Conservation (phyloP, 2,329 filamentous ascomycete genomes). For the Verticillium tricorpus region DNA sequence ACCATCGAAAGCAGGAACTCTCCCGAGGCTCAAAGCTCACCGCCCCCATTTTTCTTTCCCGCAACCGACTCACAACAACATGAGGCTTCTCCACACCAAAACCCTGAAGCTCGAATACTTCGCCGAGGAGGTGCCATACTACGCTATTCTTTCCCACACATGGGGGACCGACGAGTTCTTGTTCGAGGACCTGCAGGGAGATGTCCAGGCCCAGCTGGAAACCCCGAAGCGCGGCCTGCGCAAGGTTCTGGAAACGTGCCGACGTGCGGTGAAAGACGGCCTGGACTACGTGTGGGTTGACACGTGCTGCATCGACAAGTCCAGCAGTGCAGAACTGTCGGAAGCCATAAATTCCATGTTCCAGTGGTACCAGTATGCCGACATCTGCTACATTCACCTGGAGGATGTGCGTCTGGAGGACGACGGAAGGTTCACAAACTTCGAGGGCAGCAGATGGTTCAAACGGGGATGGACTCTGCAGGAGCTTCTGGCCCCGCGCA, state of each 20-base stretch:
- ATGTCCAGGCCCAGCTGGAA: not conserved
- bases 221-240: conserved; percentile 4
- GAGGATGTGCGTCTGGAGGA: conserved; percentile 14
- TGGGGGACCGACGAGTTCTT: conserved; percentile 19
- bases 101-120: not conserved
- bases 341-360: conserved; percentile 22
- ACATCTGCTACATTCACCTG: conserved; percentile 27
- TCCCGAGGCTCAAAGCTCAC: too few species aligned
- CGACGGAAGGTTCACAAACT: not conserved
- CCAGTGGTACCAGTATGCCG: conserved; percentile 26
- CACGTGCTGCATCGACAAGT: conserved; percentile 29
- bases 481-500: conserved; percentile 53
- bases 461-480: conserved; percentile 56
- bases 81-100: not conserved
- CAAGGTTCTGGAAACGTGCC: conserved; percentile 8
- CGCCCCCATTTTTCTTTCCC: not conserved
- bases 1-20: too few species aligned
- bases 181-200: conserved; percentile 14
- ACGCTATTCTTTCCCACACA: conserved; percentile 22
- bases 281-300: conserved; percentile 27
- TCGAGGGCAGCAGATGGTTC: conserved; percentile 22
- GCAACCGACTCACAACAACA: conserved; percentile 30
- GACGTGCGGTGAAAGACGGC: conserved; percentile 3
- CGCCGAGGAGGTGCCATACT: not conserved
- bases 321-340: conserved; percentile 22